These are phyloP conservation scores for Phytophthora idaei DNA, from an alignment of 352 stramenopile genomes.

Conservation along the genomic window DNA sequence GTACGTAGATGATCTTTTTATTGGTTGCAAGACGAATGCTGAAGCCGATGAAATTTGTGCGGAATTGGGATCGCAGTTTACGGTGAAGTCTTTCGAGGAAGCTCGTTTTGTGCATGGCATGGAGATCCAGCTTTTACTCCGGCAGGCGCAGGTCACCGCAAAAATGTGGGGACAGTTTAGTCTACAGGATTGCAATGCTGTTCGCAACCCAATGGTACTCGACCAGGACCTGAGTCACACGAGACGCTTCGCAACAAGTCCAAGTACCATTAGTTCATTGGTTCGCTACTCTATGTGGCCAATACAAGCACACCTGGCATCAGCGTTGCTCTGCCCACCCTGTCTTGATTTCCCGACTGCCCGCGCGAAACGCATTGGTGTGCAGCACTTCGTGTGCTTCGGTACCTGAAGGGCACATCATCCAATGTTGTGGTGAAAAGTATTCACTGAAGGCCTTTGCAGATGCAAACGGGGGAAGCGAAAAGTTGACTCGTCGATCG, in stretches of 20 bases:
- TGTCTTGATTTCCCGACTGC: not conserved
- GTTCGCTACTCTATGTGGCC: not conserved
- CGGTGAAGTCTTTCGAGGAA: conserved; percentile 5
- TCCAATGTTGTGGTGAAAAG: not conserved
- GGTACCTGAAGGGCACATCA: not conserved
- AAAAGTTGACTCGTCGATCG: conserved; percentile 6
- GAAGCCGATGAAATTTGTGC: not conserved
- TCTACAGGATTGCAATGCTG: not conserved
- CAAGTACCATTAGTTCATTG: not conserved
- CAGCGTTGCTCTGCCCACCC: not conserved
- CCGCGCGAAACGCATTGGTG: conserved; percentile 3
- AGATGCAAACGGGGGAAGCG: not conserved
- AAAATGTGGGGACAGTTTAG: not conserved
- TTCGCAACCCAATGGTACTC: conserved; percentile 7
- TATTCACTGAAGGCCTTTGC: not conserved
- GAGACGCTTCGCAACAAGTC: not conserved
- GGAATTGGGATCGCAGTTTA: conserved; percentile 8
- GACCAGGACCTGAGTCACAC: not conserved
- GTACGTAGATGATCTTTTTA: conserved; percentile 17
- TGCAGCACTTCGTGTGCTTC: not conserved
- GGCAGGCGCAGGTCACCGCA: not conserved
- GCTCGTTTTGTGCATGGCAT: not conserved
- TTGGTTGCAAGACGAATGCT: conserved; percentile 9
- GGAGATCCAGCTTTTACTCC: not conserved
- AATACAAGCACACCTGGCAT: not conserved